A percentile compares a stretch with the other conserved stretches of the same genome.
phyloP scores from a whole-genome alignment of 2,329 filamentous ascomycete genomes.

The Hypoxylon sp. region DNA sequence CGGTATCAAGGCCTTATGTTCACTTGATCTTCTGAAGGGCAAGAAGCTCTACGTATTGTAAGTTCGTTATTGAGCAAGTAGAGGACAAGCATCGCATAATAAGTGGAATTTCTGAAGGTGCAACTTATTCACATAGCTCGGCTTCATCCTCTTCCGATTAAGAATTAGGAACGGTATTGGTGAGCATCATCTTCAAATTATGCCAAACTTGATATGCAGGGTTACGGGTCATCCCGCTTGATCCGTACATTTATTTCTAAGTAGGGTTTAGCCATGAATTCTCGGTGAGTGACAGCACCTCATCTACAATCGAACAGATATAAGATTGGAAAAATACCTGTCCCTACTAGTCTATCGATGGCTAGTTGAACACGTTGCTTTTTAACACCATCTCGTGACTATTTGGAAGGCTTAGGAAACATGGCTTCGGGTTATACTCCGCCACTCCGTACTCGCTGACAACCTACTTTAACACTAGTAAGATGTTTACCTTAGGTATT shows the following conservation, averaged over 20 bases:
- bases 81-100: conserved; percentile 1
- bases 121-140: background rate
- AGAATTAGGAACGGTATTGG: conserved; percentile 7
- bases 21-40: background rate
- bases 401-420: background rate
- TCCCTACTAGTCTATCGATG: conserved; percentile 50
- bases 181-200: conserved; percentile 15
- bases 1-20: background rate
- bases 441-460: background rate
- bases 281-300: conserved; percentile 44
- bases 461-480: background rate
- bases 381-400: conserved; percentile 24
- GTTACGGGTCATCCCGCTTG: conserved; percentile 28
- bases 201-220: conserved; percentile 15
- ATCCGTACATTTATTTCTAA: conserved; percentile 14
- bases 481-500: background rate
- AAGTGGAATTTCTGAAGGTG: background rate
- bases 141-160: conserved; percentile 2
- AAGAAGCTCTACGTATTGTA: background rate
- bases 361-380: conserved; percentile 47
- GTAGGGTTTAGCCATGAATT: conserved; percentile 10
- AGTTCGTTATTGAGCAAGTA: background rate
- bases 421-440: background rate
- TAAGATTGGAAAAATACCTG: conserved; percentile 55
- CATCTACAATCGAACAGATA: conserved; percentile 50